Conservation (phyloP, 805 yeast genomes). For the Suhomyces prunicola region DNA sequence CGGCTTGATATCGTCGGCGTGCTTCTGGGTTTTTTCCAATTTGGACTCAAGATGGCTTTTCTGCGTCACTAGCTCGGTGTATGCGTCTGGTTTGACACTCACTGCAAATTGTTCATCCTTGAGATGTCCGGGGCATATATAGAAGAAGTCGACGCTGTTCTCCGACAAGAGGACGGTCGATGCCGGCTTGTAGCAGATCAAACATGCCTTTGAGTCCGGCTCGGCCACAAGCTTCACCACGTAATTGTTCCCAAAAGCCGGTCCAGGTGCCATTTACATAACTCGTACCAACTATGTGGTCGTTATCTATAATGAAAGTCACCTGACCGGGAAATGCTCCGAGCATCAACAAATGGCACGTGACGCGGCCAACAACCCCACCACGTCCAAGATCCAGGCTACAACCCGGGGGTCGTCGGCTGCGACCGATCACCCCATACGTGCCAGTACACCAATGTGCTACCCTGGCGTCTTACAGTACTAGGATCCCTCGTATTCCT, state of each 20-base stretch:
- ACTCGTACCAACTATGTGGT: no score
- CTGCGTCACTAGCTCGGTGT: constrained; percentile 22
- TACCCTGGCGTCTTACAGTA: no score
- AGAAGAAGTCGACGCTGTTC: constrained; percentile 51
- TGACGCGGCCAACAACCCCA: no score
- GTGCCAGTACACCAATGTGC: no score
- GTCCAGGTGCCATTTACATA: background rate
- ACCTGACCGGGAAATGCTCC: no score
- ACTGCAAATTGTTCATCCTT: constrained; percentile 46
- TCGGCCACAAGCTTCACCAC: constrained; percentile 40
- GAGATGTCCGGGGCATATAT: constrained; percentile 48
- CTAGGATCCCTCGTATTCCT: background rate
- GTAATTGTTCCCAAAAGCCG: constrained; percentile 37
- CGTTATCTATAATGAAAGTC: no score
- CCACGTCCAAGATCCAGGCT: no score
- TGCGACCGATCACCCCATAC: no score
- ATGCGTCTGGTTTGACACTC: constrained; percentile 34
- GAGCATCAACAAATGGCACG: no score
- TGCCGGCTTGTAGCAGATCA: constrained; percentile 50
- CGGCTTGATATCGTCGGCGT: constrained; percentile 30
- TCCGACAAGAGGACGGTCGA: constrained; percentile 44
- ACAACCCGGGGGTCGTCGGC: no score
- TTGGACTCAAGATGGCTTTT: constrained; percentile 17
- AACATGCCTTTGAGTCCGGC: constrained; percentile 43
- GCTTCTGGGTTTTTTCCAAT: constrained; percentile 17